Conservation (phyloP, 352 stramenopile genomes). For the Salisapilia sapeloensis region DNA sequence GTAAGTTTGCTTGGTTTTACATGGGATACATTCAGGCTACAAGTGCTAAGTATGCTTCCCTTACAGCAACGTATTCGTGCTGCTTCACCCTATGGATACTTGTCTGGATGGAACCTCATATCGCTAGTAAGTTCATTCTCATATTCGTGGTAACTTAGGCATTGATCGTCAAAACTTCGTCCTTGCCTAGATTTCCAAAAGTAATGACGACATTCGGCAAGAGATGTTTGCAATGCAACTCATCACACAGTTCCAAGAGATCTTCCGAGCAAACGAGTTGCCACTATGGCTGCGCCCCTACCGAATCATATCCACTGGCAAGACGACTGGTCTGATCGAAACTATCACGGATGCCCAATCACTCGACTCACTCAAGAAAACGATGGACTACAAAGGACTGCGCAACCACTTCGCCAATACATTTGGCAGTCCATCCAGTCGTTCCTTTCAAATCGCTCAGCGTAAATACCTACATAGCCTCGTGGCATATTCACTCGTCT, state of each 20-base stretch:
- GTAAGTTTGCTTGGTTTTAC: slow-evolving; percentile 4
- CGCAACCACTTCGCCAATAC: slow-evolving; percentile 84
- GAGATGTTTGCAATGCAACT: slow-evolving; percentile 94
- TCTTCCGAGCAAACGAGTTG: slow-evolving; percentile 82
- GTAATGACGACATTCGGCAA: slow-evolving; percentile 92
- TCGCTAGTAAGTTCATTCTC: slow-evolving; percentile 40
- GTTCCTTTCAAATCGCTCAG: slow-evolving; percentile 26
- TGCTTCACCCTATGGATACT: slow-evolving; percentile 67
- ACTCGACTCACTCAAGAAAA: slow-evolving; percentile 91
- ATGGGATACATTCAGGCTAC: neutral
- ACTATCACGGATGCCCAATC: slow-evolving; percentile 91
- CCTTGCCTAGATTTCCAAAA: slow-evolving; percentile 83
- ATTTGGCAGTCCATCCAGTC: slow-evolving; percentile 41
- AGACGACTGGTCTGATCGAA: slow-evolving; percentile 88
- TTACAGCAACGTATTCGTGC: slow-evolving; percentile 65
- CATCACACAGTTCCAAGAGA: slow-evolving; percentile 86
- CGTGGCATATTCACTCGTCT: slow-evolving; percentile 52
- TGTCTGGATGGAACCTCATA: slow-evolving; percentile 86
- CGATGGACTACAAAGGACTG: slow-evolving; percentile 62
- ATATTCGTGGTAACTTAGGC: neutral
- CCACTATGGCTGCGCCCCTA: slow-evolving; percentile 91
- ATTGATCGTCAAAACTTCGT: neutral
- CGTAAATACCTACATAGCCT: slow-evolving; percentile 50
- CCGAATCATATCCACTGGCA: slow-evolving; percentile 86
- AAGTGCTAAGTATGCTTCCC: neutral